Evolutionary conservation across 345 rosid species (phyloP), one percentile per base, ranked within the genome.

Genomic region (Eucalyptus marginata): DNA sequence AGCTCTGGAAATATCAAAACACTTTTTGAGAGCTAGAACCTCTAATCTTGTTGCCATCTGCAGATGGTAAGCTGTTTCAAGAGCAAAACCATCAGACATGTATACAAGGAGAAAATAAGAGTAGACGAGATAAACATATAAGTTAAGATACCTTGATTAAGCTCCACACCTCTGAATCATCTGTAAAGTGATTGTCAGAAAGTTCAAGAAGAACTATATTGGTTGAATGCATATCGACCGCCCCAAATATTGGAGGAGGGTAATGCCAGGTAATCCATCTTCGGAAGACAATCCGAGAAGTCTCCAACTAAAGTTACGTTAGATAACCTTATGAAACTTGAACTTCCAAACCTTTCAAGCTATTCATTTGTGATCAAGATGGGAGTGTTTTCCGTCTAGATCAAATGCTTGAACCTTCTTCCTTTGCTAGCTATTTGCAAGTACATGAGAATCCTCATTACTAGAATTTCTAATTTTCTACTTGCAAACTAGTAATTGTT

Each of bases 171-270:
- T 18, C 66, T 33, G 36, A 87, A 33, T 43, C 31, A 27, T 87
- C 80, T 14, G 20, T 40, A 24, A 87, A 54, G 79, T 54, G 49
- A 59, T 49, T 59, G 31, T 36, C 27, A 17, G 88, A 87, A 27
- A 87, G 79, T 64, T 87, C 51, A 47, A 87, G 40, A 56, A 87
- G 25, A 58, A 87, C 88, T 49, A 87, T 33, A 46, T 47, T 64
- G 51, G 31, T 87, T 71, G 31, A 68, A 33, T 68, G 81, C 44
- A 68, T 68, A 68, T 68, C 3, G 81, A 68, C 7, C 0, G 44
- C 81, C 44, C 44, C 36, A 33, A 17, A 68, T 4, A 18, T 33
- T 17, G 3, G 44, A 10, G 81, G 7, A 68, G 44, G 25, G 1
- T 25, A 71, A 71, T 36, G 46, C 81, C 81, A 71, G 0, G 81